A percentile compares a stretch with the other conserved stretches of the same genome.
Evolutionary conservation across 495 filamentous ascomycete species (phyloP).

Genomic region (Choiromyces venosus): DNA sequence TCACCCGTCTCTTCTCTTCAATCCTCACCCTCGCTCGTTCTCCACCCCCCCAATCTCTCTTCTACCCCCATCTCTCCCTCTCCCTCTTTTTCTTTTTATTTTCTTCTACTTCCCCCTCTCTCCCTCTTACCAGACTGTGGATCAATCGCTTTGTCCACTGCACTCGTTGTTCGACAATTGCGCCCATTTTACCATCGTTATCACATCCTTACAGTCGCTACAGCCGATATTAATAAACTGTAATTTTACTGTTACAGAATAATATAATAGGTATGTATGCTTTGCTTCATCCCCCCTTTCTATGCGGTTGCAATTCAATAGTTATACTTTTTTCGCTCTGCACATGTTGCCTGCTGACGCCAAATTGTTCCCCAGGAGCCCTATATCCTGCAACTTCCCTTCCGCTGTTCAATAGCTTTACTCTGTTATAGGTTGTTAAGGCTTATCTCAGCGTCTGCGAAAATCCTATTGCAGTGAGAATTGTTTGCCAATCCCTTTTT

Average conservation of each 20-base stretch:
- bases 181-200: constrained; percentile 29
- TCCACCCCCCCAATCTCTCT: constrained; percentile 24
- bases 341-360: not conserved
- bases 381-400: constrained; percentile 3
- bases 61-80: constrained; percentile 28
- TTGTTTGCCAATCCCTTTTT: not conserved
- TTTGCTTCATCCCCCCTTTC: not conserved
- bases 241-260: not conserved
- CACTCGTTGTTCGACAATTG: constrained; percentile 28
- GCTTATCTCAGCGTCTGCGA: not conserved
- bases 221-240: constrained; percentile 9
- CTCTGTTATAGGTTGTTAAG: not conserved
- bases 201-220: constrained; percentile 37
- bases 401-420: not conserved
- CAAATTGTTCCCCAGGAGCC: not conserved
- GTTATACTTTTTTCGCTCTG: not conserved
- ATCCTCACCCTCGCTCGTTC: constrained; percentile 20
- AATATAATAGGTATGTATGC: constrained; percentile 1
- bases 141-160: constrained; percentile 32
- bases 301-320: not conserved
- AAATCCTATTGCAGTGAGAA: not conserved
- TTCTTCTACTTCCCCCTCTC: constrained; percentile 15
- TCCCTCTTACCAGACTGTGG: constrained; percentile 32
- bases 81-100: constrained; percentile 17
- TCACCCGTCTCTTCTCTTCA: constrained; percentile 22